Conservation (phyloP, 1,139 yeast genomes). For the Lodderomyces metapsilosis region DNA sequence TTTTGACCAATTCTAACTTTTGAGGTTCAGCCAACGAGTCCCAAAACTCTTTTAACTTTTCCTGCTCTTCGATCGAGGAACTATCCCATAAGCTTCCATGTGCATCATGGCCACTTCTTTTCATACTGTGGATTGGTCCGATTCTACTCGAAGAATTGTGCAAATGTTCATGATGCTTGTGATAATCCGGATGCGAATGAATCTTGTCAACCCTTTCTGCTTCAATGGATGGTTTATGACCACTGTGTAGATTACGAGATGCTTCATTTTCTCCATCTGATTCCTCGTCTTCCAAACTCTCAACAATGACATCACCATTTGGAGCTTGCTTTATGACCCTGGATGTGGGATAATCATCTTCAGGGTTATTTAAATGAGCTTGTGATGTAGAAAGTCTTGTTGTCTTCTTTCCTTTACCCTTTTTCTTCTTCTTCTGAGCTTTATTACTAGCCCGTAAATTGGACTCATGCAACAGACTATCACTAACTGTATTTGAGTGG, state of each 20-base stretch:
- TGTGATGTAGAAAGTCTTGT: slow-evolving; percentile 21
- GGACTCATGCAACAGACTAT: not conserved
- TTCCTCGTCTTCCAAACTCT: slow-evolving; percentile 32
- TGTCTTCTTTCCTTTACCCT: slow-evolving; percentile 25
- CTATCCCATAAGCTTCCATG: slow-evolving; percentile 55
- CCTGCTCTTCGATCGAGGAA: slow-evolving; percentile 56
- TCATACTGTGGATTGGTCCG: slow-evolving; percentile 1
- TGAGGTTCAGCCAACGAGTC: slow-evolving; percentile 57
- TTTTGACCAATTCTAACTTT: slow-evolving; percentile 60
- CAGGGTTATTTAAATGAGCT: slow-evolving; percentile 54
- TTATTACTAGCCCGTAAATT: slow-evolving; percentile 18
- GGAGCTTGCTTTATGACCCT: slow-evolving; percentile 70
- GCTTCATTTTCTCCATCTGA: slow-evolving; percentile 8
- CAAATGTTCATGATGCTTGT: slow-evolving; percentile 7
- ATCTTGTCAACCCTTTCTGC: not conserved
- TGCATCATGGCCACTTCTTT: slow-evolving; percentile 10
- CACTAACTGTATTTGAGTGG: slow-evolving; percentile 1
- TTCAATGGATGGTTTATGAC: slow-evolving; percentile 9
- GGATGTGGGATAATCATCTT: slow-evolving; percentile 68
- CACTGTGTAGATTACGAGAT: not conserved
- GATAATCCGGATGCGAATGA: slow-evolving; percentile 8
- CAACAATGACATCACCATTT: slow-evolving; percentile 72
- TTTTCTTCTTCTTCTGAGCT: slow-evolving; percentile 38
- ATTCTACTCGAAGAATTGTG: slow-evolving; percentile 4
- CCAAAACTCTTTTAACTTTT: slow-evolving; percentile 68